Conservation (phyloP, 805 yeast species). For the Zygoascus ofunaensis region DNA sequence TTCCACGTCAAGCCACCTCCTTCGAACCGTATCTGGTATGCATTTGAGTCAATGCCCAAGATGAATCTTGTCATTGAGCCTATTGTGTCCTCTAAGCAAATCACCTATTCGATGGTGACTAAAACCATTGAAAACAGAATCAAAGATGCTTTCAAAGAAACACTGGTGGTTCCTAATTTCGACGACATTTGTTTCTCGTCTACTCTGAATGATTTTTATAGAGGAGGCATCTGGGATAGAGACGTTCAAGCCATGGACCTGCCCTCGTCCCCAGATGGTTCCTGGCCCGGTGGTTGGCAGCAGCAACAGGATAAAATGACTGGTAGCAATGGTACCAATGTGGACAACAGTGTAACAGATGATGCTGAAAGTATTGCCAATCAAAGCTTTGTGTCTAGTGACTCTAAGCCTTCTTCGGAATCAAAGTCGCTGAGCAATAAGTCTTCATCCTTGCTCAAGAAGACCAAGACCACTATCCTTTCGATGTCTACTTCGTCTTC, state of each 20-base stretch:
- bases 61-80: conserved; percentile 78
- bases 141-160: conserved; percentile 67
- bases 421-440: not conserved
- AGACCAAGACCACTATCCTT: not conserved
- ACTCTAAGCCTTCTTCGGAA: not conserved
- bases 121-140: conserved; percentile 70
- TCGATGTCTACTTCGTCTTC: conserved; percentile 1
- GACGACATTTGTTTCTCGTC: conserved; percentile 73
- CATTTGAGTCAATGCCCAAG: conserved; percentile 70
- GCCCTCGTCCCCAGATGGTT: not conserved
- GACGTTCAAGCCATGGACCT: conserved; percentile 16
- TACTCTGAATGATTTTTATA: conserved; percentile 58
- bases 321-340: not conserved
- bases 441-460: not conserved
- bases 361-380: not conserved
- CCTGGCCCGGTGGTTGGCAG: no score
- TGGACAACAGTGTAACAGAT: not conserved
- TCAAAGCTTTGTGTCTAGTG: not conserved
- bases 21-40: conserved; percentile 82
- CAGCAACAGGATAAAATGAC: no score
- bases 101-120: conserved; percentile 71
- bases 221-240: conserved; percentile 91
- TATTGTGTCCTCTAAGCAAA: conserved; percentile 73
- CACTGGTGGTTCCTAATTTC: conserved; percentile 79
- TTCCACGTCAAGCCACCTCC: conserved; percentile 81